Base-by-base conservation (phyloP, 495 filamentous ascomycete genomes). In the Neurospora sp. region DNA sequence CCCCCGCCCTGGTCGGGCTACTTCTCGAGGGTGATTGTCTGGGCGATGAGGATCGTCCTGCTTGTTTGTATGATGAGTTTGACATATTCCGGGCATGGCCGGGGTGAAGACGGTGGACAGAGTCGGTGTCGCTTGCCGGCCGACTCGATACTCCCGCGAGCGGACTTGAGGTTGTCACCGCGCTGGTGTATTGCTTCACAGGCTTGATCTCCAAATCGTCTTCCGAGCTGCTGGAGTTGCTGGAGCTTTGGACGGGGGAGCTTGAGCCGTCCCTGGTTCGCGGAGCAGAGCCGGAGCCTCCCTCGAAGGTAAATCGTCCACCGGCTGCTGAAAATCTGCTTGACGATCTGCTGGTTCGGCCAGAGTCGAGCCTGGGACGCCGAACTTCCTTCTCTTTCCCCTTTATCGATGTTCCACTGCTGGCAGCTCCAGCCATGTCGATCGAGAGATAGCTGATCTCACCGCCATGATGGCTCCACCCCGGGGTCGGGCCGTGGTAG, bases 151-250 rank as follows among this genome's bases (percentile, higher is more conserved):
- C 44, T 5, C 71, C 37, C 10, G 41, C 60, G 18, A 62, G 54
- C 23, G 54, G 54, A 18, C 41, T 71, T 27, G 71, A 23, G 7
- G 71, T 20, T 38, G 73, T 49, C 14, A 69, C 39, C 1, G 72
- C 69, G 3, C 66, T n/a, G 16, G 70, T 70, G 42, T 76, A 18
- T 9, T 35, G 76, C 49, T 73, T 75, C 16, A 69, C 71, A 0
- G 78, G 77, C 75, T 75, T 79, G 75, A 82, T 81, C 72, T 80
- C 79, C n/a, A 83, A 42, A 35, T 82, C 82, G 41, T 81, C 82
- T 54, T 77, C 75, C 20, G 82, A 83, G 73, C 79, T 80, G 66
- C 66, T 78, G 38, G 80, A 83, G 75, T 76, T 76, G 75, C 76
- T 77, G 60, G 79, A 81, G 76, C 79, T 81, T 9, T 75, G 76